phyloP scores from a whole-genome alignment of 108 stramenopile genomes.

The Hondaea fermentalgiana region DNA sequence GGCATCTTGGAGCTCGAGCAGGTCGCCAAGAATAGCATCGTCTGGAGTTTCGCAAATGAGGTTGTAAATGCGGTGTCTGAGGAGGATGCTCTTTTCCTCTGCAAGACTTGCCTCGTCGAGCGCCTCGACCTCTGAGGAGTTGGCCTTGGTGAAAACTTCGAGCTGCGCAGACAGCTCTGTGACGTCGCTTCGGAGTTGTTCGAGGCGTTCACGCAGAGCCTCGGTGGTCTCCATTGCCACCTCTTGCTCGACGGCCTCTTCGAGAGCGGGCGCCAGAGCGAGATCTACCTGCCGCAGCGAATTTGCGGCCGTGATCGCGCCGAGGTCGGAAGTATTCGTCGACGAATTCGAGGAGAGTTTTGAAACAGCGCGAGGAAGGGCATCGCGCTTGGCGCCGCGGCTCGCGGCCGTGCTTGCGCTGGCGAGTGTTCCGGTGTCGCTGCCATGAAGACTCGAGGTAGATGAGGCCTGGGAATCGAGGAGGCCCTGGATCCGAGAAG shows the following conservation, averaged over 20 bases:
- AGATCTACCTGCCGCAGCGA: background rate
- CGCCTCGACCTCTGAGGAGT: background rate
- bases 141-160: background rate
- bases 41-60: background rate
- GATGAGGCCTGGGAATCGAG: background rate
- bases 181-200: background rate
- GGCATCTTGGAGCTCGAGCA: background rate
- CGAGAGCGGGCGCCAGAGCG: background rate
- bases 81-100: background rate
- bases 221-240: background rate
- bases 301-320: background rate
- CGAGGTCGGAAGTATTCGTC: background rate
- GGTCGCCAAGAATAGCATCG: background rate
- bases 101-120: background rate
- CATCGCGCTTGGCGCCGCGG: too few species aligned
- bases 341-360: too few species aligned
- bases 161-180: background rate
- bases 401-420: too few species aligned
- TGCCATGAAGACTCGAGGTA: background rate
- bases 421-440: too few species aligned
- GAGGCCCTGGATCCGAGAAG: background rate
- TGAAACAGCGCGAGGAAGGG: too few species aligned
- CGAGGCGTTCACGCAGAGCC: background rate
- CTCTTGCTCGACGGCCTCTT: background rate
- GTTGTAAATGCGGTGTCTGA: background rate